Evolutionary conservation across 164 flowering plant species (phyloP).

Genomic region (Magnolia officinalis): DNA sequence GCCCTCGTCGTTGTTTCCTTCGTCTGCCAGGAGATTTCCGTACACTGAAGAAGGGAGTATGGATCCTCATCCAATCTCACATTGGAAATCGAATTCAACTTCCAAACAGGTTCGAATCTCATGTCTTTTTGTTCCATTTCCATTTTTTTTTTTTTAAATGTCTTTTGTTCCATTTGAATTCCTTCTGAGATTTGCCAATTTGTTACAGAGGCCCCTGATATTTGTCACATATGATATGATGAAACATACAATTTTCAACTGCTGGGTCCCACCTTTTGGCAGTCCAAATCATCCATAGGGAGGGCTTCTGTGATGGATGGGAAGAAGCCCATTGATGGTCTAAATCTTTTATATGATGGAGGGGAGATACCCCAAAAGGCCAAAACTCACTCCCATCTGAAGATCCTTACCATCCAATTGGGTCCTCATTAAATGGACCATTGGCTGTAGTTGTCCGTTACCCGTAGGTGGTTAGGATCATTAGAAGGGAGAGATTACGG

Average conservation of each 20-base stretch:
- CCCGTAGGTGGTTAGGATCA: neutral
- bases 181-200: neutral
- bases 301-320: neutral
- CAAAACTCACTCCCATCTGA: neutral
- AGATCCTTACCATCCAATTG: neutral
- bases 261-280: neutral
- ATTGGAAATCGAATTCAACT: conserved; percentile 69
- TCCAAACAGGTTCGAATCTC: conserved; percentile 56
- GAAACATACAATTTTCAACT: neutral
- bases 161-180: neutral
- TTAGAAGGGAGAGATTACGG: too few relatives aligned
- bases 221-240: neutral
- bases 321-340: neutral
- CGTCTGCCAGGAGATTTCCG: conserved; percentile 53
- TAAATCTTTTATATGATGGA: neutral
- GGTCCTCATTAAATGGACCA: neutral
- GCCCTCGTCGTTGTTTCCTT: conserved; percentile 52
- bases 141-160: too few relatives aligned
- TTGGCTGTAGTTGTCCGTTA: neutral
- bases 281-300: neutral
- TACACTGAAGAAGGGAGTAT: conserved; percentile 48
- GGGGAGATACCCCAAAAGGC: neutral
- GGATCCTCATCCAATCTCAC: conserved; percentile 54
- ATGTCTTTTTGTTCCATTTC: neutral
- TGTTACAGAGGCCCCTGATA: neutral